A percentile compares a stretch with the other conserved stretches of the same genome.
Conservation (phyloP, 2,329 filamentous ascomycete species). For the Cercospora beticola region DNA sequence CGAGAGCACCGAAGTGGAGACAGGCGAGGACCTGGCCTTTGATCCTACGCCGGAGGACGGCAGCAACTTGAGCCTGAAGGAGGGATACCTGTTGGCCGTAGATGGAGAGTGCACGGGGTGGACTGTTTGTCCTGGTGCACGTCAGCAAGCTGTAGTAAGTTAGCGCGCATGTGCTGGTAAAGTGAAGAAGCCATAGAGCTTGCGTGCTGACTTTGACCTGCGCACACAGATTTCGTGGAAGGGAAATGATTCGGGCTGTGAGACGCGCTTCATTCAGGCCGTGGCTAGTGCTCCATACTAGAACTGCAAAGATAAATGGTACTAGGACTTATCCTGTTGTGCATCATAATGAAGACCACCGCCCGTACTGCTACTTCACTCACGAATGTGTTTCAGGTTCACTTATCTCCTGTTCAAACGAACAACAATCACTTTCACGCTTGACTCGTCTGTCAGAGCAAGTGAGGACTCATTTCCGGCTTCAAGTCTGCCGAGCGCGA, state of each 20-base stretch:
- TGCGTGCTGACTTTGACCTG: background rate
- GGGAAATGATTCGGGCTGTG: constrained; percentile 39
- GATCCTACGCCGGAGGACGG: constrained; percentile 32
- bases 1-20: constrained; percentile 36
- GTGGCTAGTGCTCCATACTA: constrained; percentile 42
- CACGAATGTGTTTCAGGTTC: too few relatives aligned
- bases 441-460: too few relatives aligned
- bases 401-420: too few relatives aligned
- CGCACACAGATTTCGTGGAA: constrained; percentile 39
- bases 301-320: too few relatives aligned
- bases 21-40: constrained; percentile 38
- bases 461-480: too few relatives aligned
- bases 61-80: constrained; percentile 39
- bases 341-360: too few relatives aligned
- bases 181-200: background rate
- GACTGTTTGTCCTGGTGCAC: constrained; percentile 41
- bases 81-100: constrained; percentile 42
- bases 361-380: background rate
- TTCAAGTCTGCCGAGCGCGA: too few relatives aligned
- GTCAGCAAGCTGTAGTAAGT: constrained; percentile 39
- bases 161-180: background rate
- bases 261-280: constrained; percentile 42
- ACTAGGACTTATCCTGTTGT: too few relatives aligned
- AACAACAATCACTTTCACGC: too few relatives aligned
- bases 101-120: constrained; percentile 40